A percentile compares a stretch with the other conserved stretches of the same genome.
Evolutionary conservation across 2,329 filamentous ascomycete genomes (phyloP).

Genomic region (Aspergillus sp.): DNA sequence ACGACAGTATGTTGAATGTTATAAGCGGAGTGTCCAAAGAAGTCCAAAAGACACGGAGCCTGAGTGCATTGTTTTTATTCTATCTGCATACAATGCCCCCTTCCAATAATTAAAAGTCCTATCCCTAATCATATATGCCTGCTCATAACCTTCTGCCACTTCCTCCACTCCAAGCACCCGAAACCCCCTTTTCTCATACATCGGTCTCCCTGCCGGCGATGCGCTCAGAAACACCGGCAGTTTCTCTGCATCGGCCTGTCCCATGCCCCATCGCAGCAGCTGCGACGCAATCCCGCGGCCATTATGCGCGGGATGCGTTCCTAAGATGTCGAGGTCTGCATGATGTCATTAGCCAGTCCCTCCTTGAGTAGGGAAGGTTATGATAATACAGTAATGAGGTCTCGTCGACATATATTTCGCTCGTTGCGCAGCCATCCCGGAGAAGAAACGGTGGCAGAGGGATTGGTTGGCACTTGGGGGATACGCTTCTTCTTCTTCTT

Average conservation of each 20-base stretch:
- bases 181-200: constrained; percentile 37
- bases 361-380: neutral
- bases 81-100: too few relatives aligned
- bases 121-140: constrained; percentile 6
- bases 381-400: constrained; percentile 19
- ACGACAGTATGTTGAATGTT: too few relatives aligned
- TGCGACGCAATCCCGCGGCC: constrained; percentile 16
- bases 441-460: constrained; percentile 16
- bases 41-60: too few relatives aligned
- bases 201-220: constrained; percentile 23
- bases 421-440: constrained; percentile 10
- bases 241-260: constrained; percentile 26
- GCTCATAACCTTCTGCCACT: constrained; percentile 1
- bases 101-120: too few relatives aligned
- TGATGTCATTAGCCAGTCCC: neutral
- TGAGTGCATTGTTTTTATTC: too few relatives aligned
- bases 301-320: constrained; percentile 16
- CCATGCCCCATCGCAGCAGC: constrained; percentile 30
- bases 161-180: constrained; percentile 10
- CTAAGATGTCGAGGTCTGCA: constrained; percentile 19
- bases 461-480: constrained; percentile 10
- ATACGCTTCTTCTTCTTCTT: constrained; percentile 5
- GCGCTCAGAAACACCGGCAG: constrained; percentile 31
- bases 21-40: too few relatives aligned
- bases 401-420: constrained; percentile 11